Evolutionary conservation across 2,329 filamentous ascomycete genomes (phyloP).

Genomic region (Alternaria gaisen): DNA sequence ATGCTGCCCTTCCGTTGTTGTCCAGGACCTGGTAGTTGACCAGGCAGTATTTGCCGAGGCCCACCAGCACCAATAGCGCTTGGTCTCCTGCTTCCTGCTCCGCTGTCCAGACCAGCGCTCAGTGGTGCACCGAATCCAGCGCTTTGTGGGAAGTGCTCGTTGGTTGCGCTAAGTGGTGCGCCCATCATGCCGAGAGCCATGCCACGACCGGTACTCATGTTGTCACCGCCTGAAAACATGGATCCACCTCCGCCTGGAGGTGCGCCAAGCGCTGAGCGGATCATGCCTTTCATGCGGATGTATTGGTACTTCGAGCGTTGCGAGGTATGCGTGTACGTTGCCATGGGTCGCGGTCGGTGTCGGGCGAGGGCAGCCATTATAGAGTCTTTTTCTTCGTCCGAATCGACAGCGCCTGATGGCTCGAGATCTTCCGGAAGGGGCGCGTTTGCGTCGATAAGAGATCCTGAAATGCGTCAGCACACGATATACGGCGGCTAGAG

Average conservation of each 20-base stretch:
- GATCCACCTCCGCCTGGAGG: conserved; percentile 40
- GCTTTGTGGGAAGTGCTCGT: conserved; percentile 44
- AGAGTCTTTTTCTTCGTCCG: conserved; percentile 89
- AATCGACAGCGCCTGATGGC: conserved; percentile 78
- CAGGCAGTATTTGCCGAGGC: conserved; percentile 49
- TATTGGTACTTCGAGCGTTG: conserved; percentile 65
- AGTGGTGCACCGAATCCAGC: conserved; percentile 39
- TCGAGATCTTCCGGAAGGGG: conserved; percentile 86
- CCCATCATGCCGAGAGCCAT: conserved; percentile 46
- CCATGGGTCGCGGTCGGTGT: conserved; percentile 80
- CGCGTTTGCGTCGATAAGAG: conserved; percentile 92
- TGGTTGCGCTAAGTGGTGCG: conserved; percentile 39
- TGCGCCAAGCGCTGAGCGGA: conserved; percentile 65
- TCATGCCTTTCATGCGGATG: conserved; percentile 70
- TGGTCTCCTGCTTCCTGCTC: conserved; percentile 38
- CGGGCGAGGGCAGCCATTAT: conserved; percentile 81
- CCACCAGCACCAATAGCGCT: conserved; percentile 43
- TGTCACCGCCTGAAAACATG: conserved; percentile 36
- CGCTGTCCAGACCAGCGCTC: conserved; percentile 43
- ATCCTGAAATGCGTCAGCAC: conserved; percentile 65
- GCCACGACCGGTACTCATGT: conserved; percentile 32
- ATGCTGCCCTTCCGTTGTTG: conserved; percentile 13
- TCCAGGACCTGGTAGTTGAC: conserved; percentile 34
- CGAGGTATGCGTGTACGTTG: conserved; percentile 68
- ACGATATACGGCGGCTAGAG: neutral